Conservation (phyloP, 2,329 filamentous ascomycete genomes). For the Akanthomyces muscarius region DNA sequence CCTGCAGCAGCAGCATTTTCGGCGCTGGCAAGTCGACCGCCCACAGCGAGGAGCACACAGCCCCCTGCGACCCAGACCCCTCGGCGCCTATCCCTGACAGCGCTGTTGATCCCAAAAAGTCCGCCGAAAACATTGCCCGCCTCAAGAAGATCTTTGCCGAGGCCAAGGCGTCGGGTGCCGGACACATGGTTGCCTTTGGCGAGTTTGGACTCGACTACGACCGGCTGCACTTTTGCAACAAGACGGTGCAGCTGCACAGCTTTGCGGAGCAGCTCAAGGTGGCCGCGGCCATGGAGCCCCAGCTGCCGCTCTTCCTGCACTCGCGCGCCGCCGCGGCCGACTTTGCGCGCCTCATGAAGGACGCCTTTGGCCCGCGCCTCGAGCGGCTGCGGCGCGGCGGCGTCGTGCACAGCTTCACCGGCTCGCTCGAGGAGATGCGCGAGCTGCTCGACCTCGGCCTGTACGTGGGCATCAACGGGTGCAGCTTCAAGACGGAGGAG, state of each 20-base stretch:
- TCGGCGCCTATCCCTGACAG: constrained; percentile 47
- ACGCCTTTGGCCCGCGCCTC: constrained; percentile 53
- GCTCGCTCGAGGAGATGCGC: constrained; percentile 77
- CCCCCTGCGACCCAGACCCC: constrained; percentile 52
- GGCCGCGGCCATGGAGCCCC: constrained; percentile 63
- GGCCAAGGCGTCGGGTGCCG: constrained; percentile 44
- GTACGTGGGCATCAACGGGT: constrained; percentile 94
- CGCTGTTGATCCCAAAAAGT: constrained; percentile 41
- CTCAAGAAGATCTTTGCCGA: constrained; percentile 62
- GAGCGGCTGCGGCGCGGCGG: constrained; percentile 68
- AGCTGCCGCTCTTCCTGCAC: constrained; percentile 87
- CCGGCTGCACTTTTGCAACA: constrained; percentile 75
- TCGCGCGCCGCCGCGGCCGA: constrained; percentile 82
- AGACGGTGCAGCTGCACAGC: constrained; percentile 74
- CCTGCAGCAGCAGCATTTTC: constrained; percentile 80
- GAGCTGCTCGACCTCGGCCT: constrained; percentile 76
- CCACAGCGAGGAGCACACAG: constrained; percentile 39
- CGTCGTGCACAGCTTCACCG: constrained; percentile 94
- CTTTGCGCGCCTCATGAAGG: constrained; percentile 69
- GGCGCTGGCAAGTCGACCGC: constrained; percentile 38
- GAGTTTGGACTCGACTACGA: constrained; percentile 98
- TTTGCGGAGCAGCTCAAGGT: constrained; percentile 81
- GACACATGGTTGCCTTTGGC: constrained; percentile 71
- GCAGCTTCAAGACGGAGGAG: constrained; percentile 89
- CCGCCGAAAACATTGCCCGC: constrained; percentile 48